Conservation (phyloP, 1,139 yeast species). For the Hanseniaspora uvarum region DNA sequence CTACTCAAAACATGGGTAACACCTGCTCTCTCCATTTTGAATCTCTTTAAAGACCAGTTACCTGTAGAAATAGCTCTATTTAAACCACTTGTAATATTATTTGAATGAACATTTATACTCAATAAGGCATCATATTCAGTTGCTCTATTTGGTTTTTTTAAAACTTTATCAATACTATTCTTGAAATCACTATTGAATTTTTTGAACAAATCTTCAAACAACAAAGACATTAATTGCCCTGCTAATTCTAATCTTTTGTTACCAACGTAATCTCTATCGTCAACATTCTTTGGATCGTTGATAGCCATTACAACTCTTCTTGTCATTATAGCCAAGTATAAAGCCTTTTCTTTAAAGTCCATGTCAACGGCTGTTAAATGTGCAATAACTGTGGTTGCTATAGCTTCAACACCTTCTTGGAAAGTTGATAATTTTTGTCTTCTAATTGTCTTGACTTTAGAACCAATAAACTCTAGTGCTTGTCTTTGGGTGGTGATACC, state of each 20-base stretch:
- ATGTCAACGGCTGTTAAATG: conserved; percentile 79
- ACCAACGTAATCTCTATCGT: conserved; percentile 97
- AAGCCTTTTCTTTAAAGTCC: conserved; percentile 86
- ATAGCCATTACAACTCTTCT: conserved; percentile 92
- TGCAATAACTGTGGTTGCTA: conserved; percentile 92
- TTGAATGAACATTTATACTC: conserved; percentile 80
- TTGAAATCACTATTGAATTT: conserved; percentile 91
- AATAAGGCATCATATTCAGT: conserved; percentile 89
- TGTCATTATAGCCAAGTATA: conserved; percentile 92
- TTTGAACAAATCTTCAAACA: conserved; percentile 93
- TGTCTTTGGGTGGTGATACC: conserved; percentile 88
- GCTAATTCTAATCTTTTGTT: conserved; percentile 94
- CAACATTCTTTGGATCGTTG: conserved; percentile 89
- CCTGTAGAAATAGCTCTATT: conserved; percentile 97
- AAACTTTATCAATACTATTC: conserved; percentile 82
- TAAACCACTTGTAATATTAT: conserved; percentile 85
- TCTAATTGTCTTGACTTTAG: conserved; percentile 83
- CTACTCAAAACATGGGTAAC: conserved; percentile 93
- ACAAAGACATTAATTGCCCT: conserved; percentile 87
- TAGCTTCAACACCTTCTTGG: conserved; percentile 95
- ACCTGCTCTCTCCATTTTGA: conserved; percentile 99
- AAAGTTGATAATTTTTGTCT: conserved; percentile 70
- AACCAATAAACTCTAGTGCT: conserved; percentile 82
- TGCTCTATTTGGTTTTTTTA: conserved; percentile 88
- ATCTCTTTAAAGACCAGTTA: conserved; percentile 95